Evolutionary conservation across 169 alveolate genomes (phyloP).

Genomic region (Cryptosporidium viatorum): DNA sequence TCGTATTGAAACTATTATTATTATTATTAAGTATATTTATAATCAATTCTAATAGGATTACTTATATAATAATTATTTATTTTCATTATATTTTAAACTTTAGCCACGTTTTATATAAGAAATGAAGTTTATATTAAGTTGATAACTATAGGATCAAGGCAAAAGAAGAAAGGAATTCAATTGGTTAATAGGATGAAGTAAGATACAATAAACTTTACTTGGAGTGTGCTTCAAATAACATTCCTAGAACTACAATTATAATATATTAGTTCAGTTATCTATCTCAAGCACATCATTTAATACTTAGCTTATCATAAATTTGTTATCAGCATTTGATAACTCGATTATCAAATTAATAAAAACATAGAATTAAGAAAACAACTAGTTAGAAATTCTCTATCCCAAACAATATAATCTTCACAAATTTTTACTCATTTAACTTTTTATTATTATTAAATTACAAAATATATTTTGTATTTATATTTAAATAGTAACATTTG

Average conservation of each 20-base stretch:
- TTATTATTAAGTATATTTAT: constrained; percentile 46
- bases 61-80: not conserved
- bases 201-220: too few relatives aligned
- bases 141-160: too few relatives aligned
- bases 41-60: constrained; percentile 2
- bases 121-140: not conserved
- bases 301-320: not conserved
- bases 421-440: too few relatives aligned
- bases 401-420: too few relatives aligned
- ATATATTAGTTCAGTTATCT: not conserved
- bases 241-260: too few relatives aligned
- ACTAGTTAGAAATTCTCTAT: too few relatives aligned
- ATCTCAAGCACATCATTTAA: too few relatives aligned
- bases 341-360: too few relatives aligned
- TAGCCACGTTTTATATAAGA: not conserved
- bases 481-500: not conserved
- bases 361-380: too few relatives aligned
- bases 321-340: not conserved
- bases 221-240: too few relatives aligned
- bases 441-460: too few relatives aligned
- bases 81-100: not conserved
- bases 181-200: too few relatives aligned
- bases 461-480: not conserved
- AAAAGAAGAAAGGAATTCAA: not conserved
- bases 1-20: constrained; percentile 43